Evolutionary conservation across 2,329 filamentous ascomycete species (phyloP).

Genomic region (Fusarium sp.): DNA sequence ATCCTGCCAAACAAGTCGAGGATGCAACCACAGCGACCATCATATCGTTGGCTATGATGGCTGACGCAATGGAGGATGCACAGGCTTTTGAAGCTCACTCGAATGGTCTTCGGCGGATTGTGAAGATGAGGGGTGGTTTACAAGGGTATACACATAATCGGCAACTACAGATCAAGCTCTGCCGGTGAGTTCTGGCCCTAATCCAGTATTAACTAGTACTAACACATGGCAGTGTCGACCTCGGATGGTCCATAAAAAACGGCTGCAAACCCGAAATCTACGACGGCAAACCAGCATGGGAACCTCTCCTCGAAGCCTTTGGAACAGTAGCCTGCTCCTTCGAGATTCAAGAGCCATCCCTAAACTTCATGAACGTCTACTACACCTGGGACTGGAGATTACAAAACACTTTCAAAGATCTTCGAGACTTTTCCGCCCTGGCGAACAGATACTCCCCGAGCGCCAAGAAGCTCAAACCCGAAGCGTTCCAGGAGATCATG

Average conservation of each 20-base stretch:
- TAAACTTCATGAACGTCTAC: slow-evolving; percentile 13
- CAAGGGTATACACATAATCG: slow-evolving; percentile 35
- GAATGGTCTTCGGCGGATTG: slow-evolving; percentile 36
- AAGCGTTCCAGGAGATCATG: slow-evolving; percentile 44
- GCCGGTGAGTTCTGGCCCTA: slow-evolving; percentile 29
- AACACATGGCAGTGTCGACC: slow-evolving; percentile 34
- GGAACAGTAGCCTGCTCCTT: neutral
- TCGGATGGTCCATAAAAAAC: slow-evolving; percentile 40
- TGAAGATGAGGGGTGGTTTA: slow-evolving; percentile 41
- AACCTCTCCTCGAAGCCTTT: slow-evolving; percentile 9
- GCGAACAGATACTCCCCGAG: slow-evolving; percentile 36
- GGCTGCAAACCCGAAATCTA: slow-evolving; percentile 40
- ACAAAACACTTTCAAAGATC: slow-evolving; percentile 41
- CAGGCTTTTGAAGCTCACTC: slow-evolving; percentile 35
- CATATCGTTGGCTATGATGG: slow-evolving; percentile 34
- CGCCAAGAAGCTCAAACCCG: slow-evolving; percentile 38
- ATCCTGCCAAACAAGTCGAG: slow-evolving; percentile 17
- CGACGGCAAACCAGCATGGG: slow-evolving; percentile 29
- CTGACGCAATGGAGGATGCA: slow-evolving; percentile 31
- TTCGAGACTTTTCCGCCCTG: slow-evolving; percentile 43
- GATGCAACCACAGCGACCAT: slow-evolving; percentile 36
- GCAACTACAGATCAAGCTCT: slow-evolving; percentile 43
- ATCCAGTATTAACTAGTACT: neutral
- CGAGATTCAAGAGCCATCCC: neutral
- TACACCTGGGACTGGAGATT: slow-evolving; percentile 36